Base-by-base conservation (phyloP, 2,329 filamentous ascomycete species). In the Arthrobotrys conoides region DNA sequence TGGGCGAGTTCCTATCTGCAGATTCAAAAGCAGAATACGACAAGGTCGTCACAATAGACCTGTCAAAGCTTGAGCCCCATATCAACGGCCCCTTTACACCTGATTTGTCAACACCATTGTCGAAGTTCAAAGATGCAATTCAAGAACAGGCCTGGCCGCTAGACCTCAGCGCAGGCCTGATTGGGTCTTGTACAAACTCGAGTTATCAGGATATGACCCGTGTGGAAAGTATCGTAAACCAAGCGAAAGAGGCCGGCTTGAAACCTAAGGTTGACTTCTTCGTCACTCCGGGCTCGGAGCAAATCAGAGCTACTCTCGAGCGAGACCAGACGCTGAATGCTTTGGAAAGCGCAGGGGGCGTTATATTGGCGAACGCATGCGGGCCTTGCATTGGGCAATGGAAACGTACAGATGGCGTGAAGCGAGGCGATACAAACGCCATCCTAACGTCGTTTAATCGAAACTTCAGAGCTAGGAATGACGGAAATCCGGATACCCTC, bases 191-290 rank as follows among this genome's bases (percentile, higher is more conserved):
- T 88, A 99, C 96, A 64, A 99, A 99, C 88, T 97, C 93, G 84
- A 98, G 96, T 1, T 99, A 98, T 85, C 92, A 97, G 86, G 96
- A 99, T 84, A 99, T 99, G 96, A 96, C 94, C 41, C 91, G 95
- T 79, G 93, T 94, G 14, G 95, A 97, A 86, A 90, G 94, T 83
- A 89, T 99, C 71, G 93, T 98, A 75, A 94, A 95, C 85, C 94
- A 97, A 85, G 96, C 96, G 9, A 89, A 91, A 66, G 90, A 91
- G 76, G 96, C 94, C n/a, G 96, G 96, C 16, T 87, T 99, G 77
- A 93, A 93, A 86, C 94, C 96, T 46, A 93, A 91, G 82, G 90
- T 93, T 1, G 92, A 94, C 83, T 97, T 99, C 86, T 97, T 97
- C 86, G 92, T 99, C 83, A 97, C 96, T 0, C 96, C 96, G 0